These are phyloP conservation scores for Lepidopterella palustris DNA, from an alignment of 495 filamentous ascomycete species.

Conservation along the genomic window DNA sequence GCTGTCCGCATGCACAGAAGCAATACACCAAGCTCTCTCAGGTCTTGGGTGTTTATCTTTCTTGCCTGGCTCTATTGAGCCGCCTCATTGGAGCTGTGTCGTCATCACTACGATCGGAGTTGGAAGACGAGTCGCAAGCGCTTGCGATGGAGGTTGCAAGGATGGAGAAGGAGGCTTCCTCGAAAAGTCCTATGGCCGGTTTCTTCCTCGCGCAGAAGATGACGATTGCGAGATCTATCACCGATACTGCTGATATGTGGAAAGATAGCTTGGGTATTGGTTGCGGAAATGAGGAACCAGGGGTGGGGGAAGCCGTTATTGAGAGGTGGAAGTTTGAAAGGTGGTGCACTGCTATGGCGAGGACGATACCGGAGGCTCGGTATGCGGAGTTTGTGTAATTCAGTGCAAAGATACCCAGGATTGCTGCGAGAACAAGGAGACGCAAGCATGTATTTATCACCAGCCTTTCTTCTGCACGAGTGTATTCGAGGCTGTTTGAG, in stretches of 20 bases:
- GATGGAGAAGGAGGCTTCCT: background rate
- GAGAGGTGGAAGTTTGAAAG: background rate
- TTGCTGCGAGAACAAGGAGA: too few relatives aligned
- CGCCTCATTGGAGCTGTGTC: background rate
- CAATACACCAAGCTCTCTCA: background rate
- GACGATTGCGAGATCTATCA: background rate
- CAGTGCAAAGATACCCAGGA: too few relatives aligned
- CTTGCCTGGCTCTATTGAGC: background rate
- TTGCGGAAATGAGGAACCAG: background rate
- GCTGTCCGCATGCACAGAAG: background rate
- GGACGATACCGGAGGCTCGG: too few relatives aligned
- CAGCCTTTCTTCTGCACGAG: too few relatives aligned
- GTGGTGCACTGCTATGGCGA: too few relatives aligned
- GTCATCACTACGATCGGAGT: background rate
- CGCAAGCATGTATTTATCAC: too few relatives aligned
- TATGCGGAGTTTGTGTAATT: too few relatives aligned
- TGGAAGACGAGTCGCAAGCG: background rate
- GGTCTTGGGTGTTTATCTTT: background rate
- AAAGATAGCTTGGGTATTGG: background rate
- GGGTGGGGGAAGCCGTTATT: background rate
- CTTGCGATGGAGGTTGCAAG: background rate
- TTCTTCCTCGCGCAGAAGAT: background rate
- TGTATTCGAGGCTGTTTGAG: too few relatives aligned
- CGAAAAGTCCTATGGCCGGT: background rate
- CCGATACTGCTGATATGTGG: background rate